Evolutionary conservation across 192 early-diverging fungal genomes (phyloP), one percentile per base, ranked within the genome.

Genomic region (Dissophora ornata): DNA sequence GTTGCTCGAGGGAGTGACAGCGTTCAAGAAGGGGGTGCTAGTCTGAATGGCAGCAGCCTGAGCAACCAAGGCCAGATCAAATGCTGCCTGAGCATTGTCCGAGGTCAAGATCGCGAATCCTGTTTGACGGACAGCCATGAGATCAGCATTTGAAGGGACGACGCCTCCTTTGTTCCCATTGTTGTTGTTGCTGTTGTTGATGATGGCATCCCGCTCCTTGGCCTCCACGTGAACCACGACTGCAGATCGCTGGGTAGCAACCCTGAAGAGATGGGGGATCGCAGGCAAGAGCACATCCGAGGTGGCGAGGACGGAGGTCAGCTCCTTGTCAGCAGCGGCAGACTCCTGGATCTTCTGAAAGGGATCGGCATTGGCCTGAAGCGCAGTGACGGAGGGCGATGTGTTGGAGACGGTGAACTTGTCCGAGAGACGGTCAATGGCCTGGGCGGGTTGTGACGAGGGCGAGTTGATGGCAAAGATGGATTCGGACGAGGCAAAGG

Each of bases 91-190:
- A 32, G 88, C 85, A 55, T 86, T 86, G 30, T 81, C 73, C 32
- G 95, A 96, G 50, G 87, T 86, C 53, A 98, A 67, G 47, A 97
- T 53, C 8, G 88, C 91, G 47, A 91, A 92, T 13, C 95, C 95
- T 49, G 89, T 84, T 65, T 90, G 88, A 50, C 92, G 89, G 19
- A 94, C 87, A 16, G 89, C 87, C 78, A 93, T 85, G 38, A 94
- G 84, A 52, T 89, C 79, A 30, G 90, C 57, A 30, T 67, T 45
- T 8, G 73, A 67, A 62, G 57, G 85, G 21, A 62, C 59, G 16
- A 40, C 49, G 30, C 46, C 34, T 66, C 63, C 52, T 25, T 62
- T 62, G 19, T 15, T 48, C 53, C 30, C 15, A 21, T 29, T 18
- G 16, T 16, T 19, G 15, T 25, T 58, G 5, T 15, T 36, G 24